These are phyloP conservation scores for Podospora sp. DNA, from an alignment of 495 filamentous ascomycete species.

Conservation along the genomic window DNA sequence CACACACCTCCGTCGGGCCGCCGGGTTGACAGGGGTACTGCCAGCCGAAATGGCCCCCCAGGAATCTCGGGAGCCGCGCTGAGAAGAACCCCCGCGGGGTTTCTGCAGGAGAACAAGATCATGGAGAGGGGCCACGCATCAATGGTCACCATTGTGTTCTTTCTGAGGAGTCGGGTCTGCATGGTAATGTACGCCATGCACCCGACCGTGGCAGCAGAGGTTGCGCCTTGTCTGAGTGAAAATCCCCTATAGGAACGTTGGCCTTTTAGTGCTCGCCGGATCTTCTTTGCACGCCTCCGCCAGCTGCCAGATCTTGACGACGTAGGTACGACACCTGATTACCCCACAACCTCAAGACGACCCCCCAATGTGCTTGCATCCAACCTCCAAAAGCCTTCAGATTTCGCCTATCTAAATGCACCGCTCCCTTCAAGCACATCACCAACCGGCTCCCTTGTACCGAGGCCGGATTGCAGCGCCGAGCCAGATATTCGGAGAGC, in stretches of 20 bases:
- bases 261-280: not conserved
- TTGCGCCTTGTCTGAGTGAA: not conserved
- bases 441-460: not conserved
- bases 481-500: not conserved
- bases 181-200: not conserved
- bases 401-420: not conserved
- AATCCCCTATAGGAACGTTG: constrained; percentile 12
- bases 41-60: not conserved
- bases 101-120: not conserved
- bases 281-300: not conserved
- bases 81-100: constrained; percentile 4
- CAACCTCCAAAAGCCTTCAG: not conserved
- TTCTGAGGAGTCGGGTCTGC: not conserved
- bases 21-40: not conserved
- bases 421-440: not conserved
- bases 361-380: not conserved
- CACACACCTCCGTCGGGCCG: constrained; percentile 3
- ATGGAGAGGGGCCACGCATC: not conserved
- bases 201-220: not conserved
- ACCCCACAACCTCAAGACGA: not conserved
- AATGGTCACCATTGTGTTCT: not conserved
- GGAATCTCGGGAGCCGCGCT: not conserved
- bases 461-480: not conserved
- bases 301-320: constrained; percentile 8
- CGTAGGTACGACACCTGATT: not conserved